Conservation (phyloP, 2,329 filamentous ascomycete species). For the Penicillium paneum region DNA sequence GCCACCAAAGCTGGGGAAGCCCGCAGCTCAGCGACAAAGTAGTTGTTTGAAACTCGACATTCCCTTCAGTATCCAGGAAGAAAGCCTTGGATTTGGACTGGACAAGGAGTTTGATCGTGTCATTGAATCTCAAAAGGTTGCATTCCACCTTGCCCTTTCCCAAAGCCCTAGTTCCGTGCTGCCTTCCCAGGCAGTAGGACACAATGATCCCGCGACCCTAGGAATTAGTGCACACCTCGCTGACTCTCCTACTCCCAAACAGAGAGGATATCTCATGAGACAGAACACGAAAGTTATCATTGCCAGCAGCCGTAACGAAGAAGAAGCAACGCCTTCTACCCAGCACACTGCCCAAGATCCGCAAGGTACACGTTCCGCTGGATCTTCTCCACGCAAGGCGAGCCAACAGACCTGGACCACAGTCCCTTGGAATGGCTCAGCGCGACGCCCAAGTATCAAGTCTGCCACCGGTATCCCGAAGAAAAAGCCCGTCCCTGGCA, state of each 20-base stretch:
- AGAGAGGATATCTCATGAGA: constrained; percentile 98
- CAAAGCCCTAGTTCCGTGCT: constrained; percentile 23
- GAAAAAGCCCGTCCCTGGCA: constrained; percentile 60
- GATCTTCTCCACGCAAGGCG: constrained; percentile 70
- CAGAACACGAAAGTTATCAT: constrained; percentile 97
- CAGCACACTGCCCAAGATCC: constrained; percentile 28
- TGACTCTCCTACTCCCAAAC: constrained; percentile 63
- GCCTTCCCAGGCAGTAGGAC: constrained; percentile 10
- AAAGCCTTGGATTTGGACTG: constrained; percentile 74
- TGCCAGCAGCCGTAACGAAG: constrained; percentile 72
- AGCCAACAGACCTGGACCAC: constrained; percentile 93
- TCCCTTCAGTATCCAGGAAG: constrained; percentile 65
- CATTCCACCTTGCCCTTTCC: constrained; percentile 50
- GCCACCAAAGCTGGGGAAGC: constrained; percentile 17
- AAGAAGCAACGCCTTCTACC: constrained; percentile 38
- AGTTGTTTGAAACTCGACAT: constrained; percentile 81
- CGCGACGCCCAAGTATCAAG: constrained; percentile 63
- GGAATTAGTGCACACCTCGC: constrained; percentile 47
- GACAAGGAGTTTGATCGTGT: constrained; percentile 92
- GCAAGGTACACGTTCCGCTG: constrained; percentile 57
- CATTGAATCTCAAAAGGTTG: constrained; percentile 95
- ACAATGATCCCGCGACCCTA: constrained; percentile 19
- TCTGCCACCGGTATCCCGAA: constrained; percentile 57
- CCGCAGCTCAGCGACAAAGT: constrained; percentile 57
- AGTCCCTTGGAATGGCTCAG: constrained; percentile 90